phyloP scores from a whole-genome alignment of 2,329 filamentous ascomycete genomes.

The Shiraia sp. region DNA sequence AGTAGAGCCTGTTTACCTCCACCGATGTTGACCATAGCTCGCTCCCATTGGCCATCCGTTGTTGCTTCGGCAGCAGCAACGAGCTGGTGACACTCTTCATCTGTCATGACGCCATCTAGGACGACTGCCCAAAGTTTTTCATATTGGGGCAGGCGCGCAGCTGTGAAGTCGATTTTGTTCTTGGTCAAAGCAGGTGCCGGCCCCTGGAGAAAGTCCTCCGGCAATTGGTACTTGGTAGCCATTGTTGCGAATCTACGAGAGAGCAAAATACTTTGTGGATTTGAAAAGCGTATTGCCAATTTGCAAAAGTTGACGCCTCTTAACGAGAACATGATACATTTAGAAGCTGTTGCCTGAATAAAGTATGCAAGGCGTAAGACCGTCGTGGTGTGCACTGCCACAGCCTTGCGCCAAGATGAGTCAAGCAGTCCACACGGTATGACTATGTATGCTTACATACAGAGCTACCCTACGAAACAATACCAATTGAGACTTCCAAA shows the following conservation, averaged over 20 bases:
- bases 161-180: constrained; percentile 58
- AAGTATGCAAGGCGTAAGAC: constrained; percentile 4
- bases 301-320: too few relatives aligned
- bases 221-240: constrained; percentile 44
- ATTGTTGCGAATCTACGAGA: constrained; percentile 21
- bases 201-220: constrained; percentile 53
- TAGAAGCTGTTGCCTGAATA: constrained; percentile 21
- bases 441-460: too few relatives aligned
- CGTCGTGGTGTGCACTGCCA: not conserved
- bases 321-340: too few relatives aligned
- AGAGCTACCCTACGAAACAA: too few relatives aligned
- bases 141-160: constrained; percentile 56
- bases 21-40: constrained; percentile 71
- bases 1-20: constrained; percentile 62
- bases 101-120: constrained; percentile 65
- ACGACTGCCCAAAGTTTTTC: constrained; percentile 61
- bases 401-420: not conserved
- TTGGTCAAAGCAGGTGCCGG: constrained; percentile 53
- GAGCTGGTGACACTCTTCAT: constrained; percentile 61
- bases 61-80: constrained; percentile 37
- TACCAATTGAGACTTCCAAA: too few relatives aligned
- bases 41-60: constrained; percentile 58
- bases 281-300: not conserved
- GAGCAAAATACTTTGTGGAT: not conserved
- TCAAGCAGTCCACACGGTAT: too few relatives aligned